Conservation (phyloP, 2,329 filamentous ascomycete genomes). For the Hyphodiscus sp. region DNA sequence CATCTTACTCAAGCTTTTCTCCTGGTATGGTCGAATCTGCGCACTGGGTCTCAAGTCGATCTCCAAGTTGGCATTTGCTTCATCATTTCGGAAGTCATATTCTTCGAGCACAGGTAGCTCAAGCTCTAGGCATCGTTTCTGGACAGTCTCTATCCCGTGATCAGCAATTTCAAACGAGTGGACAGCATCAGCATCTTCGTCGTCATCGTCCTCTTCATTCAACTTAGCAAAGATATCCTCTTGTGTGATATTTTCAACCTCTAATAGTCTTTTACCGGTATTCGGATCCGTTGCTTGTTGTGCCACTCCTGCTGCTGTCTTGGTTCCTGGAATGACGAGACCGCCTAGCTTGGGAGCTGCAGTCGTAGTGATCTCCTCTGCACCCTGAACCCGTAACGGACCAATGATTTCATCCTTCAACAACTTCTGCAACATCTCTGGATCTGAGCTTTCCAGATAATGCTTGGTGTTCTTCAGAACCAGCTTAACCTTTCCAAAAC, state of each 20-base stretch:
- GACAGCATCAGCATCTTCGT: conserved; percentile 80
- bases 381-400: conserved; percentile 64
- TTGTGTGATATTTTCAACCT: conserved; percentile 48
- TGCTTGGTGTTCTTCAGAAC: conserved; percentile 93
- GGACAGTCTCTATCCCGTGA: conserved; percentile 75
- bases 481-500: conserved; percentile 92
- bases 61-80: conserved; percentile 81
- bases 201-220: conserved; percentile 73
- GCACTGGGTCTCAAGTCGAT: conserved; percentile 88
- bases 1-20: conserved; percentile 98
- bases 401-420: conserved; percentile 79
- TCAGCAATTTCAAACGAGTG: conserved; percentile 90
- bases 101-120: conserved; percentile 87
- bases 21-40: conserved; percentile 89
- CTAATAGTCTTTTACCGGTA: conserved; percentile 36
- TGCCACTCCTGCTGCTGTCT: conserved; percentile 74
- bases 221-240: conserved; percentile 65
- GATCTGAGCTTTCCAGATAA: conserved; percentile 87
- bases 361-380: conserved; percentile 67
- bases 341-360: conserved; percentile 80
- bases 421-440: conserved; percentile 78
- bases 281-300: conserved; percentile 57
- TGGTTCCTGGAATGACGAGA: conserved; percentile 89
- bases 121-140: conserved; percentile 82
- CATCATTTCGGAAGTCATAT: conserved; percentile 93